Conservation (phyloP, 768 basidiomycete genomes). For the Ramaria rubella region DNA sequence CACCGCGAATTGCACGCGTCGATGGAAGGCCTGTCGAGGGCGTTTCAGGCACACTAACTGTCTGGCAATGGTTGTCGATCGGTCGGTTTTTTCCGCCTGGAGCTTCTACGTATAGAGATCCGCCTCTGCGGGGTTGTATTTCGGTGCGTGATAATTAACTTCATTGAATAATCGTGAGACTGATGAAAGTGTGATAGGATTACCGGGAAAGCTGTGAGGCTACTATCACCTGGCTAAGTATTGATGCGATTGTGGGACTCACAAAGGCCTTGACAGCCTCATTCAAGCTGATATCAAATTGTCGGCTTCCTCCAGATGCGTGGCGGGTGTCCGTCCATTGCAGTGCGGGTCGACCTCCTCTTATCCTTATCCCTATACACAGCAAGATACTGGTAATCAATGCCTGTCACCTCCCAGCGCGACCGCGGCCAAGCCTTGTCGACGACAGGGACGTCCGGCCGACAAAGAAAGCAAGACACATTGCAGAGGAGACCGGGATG, state of each 20-base stretch:
- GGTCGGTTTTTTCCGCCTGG: conserved; percentile 57
- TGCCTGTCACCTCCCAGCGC: conserved; percentile 3
- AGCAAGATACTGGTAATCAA: conserved; percentile 24
- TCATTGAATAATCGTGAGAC: not conserved
- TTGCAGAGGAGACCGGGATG: not conserved
- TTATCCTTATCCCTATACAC: conserved; percentile 41
- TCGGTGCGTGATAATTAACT: conserved; percentile 39
- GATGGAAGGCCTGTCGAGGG: conserved; percentile 17
- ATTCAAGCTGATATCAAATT: conserved; percentile 53
- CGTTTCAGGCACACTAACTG: conserved; percentile 42
- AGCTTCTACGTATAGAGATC: conserved; percentile 26
- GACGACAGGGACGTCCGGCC: not conserved
- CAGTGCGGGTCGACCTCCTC: conserved; percentile 42
- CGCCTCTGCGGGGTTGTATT: conserved; percentile 45
- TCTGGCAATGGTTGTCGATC: conserved; percentile 67
- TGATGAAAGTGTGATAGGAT: conserved; percentile 39
- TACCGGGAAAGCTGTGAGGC: conserved; percentile 68
- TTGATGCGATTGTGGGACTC: not conserved
- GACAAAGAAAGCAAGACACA: not conserved
- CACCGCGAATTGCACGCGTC: conserved; percentile 20
- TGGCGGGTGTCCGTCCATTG: conserved; percentile 37
- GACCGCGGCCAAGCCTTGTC: not conserved
- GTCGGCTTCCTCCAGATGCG: conserved; percentile 33
- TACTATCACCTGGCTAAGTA: too few species aligned
- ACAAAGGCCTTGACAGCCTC: conserved; percentile 39